Conservation (phyloP, 345 rosid species). For the Moricandia moricandioides region DNA sequence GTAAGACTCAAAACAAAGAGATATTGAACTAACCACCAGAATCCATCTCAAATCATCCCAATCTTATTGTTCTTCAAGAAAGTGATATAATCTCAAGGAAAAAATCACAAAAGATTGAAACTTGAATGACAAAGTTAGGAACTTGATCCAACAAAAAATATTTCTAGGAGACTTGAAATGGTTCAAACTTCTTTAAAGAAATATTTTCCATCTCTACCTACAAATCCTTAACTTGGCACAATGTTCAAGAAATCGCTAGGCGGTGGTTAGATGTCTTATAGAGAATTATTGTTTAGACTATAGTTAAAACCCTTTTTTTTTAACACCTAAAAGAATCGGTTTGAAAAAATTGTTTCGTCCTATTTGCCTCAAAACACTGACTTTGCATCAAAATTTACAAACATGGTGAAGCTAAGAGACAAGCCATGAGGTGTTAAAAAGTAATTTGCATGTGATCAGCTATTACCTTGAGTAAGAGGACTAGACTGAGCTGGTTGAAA, state of each 20-base stretch:
- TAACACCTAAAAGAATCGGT: too few species aligned
- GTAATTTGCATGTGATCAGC: neutral
- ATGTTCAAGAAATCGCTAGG: neutral
- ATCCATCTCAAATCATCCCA: neutral
- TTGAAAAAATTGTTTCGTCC: too few species aligned
- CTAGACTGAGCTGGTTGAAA: conserved; percentile 36
- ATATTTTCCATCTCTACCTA: neutral
- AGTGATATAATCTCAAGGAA: neutral
- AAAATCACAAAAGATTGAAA: conserved; percentile 12
- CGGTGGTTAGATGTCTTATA: too few species aligned
- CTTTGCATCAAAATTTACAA: neutral
- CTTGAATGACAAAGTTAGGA: neutral
- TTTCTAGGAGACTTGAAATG: neutral
- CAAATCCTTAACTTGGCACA: neutral
- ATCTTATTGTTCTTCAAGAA: neutral
- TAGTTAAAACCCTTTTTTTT: too few species aligned
- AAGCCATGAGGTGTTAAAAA: neutral
- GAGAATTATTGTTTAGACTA: too few species aligned
- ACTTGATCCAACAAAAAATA: neutral
- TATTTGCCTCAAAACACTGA: neutral
- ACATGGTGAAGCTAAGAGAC: conserved; percentile 4
- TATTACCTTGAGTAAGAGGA: conserved; percentile 47
- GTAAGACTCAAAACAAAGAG: conserved; percentile 11
- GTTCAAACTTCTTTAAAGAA: neutral
- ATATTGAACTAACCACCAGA: neutral